phyloP scores from a whole-genome alignment of 345 rosid genomes.

The Kernera saxatilis region DNA sequence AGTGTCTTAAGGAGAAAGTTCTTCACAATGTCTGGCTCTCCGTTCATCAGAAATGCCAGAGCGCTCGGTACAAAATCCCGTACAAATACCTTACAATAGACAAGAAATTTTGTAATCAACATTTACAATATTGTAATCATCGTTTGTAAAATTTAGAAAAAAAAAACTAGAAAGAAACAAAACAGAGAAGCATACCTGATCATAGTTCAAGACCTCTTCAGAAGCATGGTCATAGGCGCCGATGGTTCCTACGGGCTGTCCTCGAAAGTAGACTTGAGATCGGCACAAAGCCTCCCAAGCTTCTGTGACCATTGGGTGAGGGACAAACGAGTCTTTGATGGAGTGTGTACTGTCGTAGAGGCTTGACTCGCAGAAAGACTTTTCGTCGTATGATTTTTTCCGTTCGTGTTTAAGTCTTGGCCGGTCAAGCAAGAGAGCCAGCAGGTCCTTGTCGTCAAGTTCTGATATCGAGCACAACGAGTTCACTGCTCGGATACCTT shows the following conservation, averaged over 20 bases:
- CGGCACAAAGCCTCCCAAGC: conserved; percentile 84
- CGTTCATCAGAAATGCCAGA: conserved; percentile 73
- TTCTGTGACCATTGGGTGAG: conserved; percentile 78
- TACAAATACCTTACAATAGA: conserved; percentile 51
- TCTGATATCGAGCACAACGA: conserved; percentile 63
- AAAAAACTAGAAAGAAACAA: background rate
- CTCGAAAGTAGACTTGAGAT: conserved; percentile 62
- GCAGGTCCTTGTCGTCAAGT: conserved; percentile 50
- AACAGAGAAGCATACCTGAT: conserved; percentile 51
- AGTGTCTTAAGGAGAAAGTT: conserved; percentile 66
- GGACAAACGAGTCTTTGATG: conserved; percentile 70
- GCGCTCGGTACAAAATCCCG: conserved; percentile 87
- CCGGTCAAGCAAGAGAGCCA: conserved; percentile 60
- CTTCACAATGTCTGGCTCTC: conserved; percentile 71
- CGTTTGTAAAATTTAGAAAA: background rate
- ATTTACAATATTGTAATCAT: background rate
- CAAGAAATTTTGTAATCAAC: background rate
- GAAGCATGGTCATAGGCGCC: conserved; percentile 88
- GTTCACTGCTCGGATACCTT: conserved; percentile 55
- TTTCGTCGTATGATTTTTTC: conserved; percentile 78
- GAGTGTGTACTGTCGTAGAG: conserved; percentile 53
- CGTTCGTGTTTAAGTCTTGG: conserved; percentile 76
- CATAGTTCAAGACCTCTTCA: conserved; percentile 86
- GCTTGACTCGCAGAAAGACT: conserved; percentile 50
- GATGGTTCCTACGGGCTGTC: conserved; percentile 77